Evolutionary conservation across 1,139 yeast genomes (phyloP), one percentile per base, ranked within the genome.

Genomic region (Yamadazyma spencermartinsiae): DNA sequence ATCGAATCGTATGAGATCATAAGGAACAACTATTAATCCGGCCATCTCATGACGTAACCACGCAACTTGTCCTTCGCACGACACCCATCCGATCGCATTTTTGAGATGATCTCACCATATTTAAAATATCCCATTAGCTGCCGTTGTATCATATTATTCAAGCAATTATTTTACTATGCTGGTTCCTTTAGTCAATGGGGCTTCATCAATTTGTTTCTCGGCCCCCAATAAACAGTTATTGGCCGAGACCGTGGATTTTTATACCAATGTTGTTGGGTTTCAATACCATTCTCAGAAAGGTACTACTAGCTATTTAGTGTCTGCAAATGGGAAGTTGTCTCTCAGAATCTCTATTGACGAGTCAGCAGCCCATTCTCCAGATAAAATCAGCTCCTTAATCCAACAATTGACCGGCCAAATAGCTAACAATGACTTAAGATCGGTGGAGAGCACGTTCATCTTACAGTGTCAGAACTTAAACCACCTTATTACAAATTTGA

Each of bases 181-280:
- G n/a, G 42, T 52, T 31, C 60, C 77, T 24, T 50, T 77, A 40
- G 72, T 79, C 41, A 77, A 76, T 52, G 82, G 82, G 12, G 65
- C 76, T 18, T 65, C 81, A 20, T 65, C 67, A 42, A 62, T 74
- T 39, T 60, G 68, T 26, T 60, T 76, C 31, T 58, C 58, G 46
- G 81, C 82, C 6, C 63, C 74, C 5, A 59, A 65, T 32, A 47
- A 51, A 15, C 52, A 51, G 18, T 54, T 69, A 8, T 64, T 68
- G 31, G 48, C 60, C 15, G 50, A 65, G 28, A 69, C 81, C 4
- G 54, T 68, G 25, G 51, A 56, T 16, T 80, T 80, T 55, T 80
- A 80, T 53, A 60, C 69, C 36, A 58, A 65, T 36, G 41, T 72
- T 10, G 54, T 77, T 15, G 79, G 76, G 2, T 68, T 80, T 37